Evolutionary conservation across 2,329 filamentous ascomycete species (phyloP).

Genomic region (Amauroascus verrucosus): DNA sequence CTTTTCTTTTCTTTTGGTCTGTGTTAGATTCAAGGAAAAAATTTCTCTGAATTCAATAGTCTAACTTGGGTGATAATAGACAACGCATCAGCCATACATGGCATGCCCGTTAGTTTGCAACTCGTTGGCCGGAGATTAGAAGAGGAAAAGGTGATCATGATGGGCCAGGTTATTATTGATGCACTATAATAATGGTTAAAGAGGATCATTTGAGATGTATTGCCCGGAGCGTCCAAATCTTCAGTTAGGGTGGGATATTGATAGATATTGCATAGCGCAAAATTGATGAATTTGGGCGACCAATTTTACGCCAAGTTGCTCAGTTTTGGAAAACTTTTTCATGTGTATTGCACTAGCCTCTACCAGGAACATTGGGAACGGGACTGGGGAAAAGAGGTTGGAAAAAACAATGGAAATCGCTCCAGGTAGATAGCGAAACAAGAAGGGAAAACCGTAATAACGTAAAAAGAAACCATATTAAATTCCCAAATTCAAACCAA

Average conservation of each 20-base stretch:
- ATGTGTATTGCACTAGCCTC: not conserved
- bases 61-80: slow-evolving; percentile 26
- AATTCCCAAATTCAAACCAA: not conserved
- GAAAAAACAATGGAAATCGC: not conserved
- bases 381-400: not conserved
- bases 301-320: too few species aligned
- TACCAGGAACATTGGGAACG: not conserved
- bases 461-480: not conserved
- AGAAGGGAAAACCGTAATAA: not conserved
- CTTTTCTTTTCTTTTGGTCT: not conserved
- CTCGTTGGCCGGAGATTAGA: slow-evolving; percentile 24
- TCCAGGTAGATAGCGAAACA: not conserved
- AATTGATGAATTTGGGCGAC: too few species aligned
- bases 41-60: not conserved
- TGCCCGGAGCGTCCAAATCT: too few species aligned
- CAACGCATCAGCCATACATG: slow-evolving; percentile 37
- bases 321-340: too few species aligned
- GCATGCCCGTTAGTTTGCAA: slow-evolving; percentile 25
- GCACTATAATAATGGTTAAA: slow-evolving; percentile 12
- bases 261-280: too few species aligned
- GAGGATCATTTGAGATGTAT: too few species aligned
- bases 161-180: slow-evolving; percentile 29
- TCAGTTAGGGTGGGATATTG: too few species aligned
- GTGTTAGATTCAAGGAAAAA: too few species aligned
- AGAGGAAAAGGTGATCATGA: slow-evolving; percentile 29